Conservation (phyloP, 2,329 filamentous ascomycete genomes). For the Paecilomyces formosus region DNA sequence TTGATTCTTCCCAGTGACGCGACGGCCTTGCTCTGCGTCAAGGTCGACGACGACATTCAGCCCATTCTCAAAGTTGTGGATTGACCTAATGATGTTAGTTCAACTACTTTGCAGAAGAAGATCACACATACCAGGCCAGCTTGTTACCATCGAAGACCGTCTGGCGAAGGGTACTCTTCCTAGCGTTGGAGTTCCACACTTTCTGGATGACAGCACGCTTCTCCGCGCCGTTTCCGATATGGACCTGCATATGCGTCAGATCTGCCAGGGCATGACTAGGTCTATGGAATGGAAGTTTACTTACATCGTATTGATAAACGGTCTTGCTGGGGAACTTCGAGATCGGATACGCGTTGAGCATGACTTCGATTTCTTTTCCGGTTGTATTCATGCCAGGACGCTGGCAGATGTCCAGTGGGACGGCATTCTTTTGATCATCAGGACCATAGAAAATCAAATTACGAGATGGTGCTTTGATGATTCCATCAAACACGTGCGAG, state of each 20-base stretch:
- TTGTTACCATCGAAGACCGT: slow-evolving; percentile 80
- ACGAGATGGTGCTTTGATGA: slow-evolving; percentile 18
- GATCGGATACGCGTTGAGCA: slow-evolving; percentile 72
- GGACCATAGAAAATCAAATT: slow-evolving; percentile 17
- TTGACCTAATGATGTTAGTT: slow-evolving; percentile 26
- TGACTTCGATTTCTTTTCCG: slow-evolving; percentile 49
- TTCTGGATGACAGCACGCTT: slow-evolving; percentile 65
- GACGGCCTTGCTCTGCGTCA: slow-evolving; percentile 54
- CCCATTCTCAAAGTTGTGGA: slow-evolving; percentile 33
- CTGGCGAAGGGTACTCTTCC: slow-evolving; percentile 51
- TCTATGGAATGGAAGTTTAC: slow-evolving; percentile 24
- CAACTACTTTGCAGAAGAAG: slow-evolving; percentile 21
- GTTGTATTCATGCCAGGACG: slow-evolving; percentile 53
- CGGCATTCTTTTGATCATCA: slow-evolving; percentile 24
- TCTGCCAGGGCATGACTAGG: not conserved
- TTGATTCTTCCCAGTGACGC: slow-evolving; percentile 22
- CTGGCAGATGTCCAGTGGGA: slow-evolving; percentile 24
- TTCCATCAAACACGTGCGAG: not conserved
- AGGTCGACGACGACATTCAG: slow-evolving; percentile 61
- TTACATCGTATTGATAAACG: slow-evolving; percentile 80
- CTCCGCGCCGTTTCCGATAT: slow-evolving; percentile 55
- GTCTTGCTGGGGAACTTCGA: slow-evolving; percentile 49
- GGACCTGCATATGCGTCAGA: slow-evolving; percentile 44
- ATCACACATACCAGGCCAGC: slow-evolving; percentile 64
- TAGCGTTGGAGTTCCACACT: slow-evolving; percentile 61